phyloP scores from a whole-genome alignment of 2,329 filamentous ascomycete genomes.

The Ramichloridium luteum region DNA sequence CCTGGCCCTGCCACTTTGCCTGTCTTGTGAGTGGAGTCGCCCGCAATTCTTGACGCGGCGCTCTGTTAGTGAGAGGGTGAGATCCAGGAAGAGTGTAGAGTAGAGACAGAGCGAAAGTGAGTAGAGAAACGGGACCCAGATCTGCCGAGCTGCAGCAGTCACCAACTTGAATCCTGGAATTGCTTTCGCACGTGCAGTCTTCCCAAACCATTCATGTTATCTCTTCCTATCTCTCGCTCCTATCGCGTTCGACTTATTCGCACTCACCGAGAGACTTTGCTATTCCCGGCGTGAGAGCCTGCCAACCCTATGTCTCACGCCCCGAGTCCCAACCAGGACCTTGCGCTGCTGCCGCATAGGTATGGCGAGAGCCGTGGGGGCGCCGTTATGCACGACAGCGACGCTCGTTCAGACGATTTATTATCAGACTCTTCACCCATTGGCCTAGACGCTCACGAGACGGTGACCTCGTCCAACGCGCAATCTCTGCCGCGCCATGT shows the following conservation, averaged over 20 bases:
- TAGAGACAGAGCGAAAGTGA: too few relatives aligned
- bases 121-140: too few relatives aligned
- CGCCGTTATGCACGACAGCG: slow-evolving; percentile 6
- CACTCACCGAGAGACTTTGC: not conserved
- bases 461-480: slow-evolving; percentile 7
- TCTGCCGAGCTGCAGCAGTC: too few relatives aligned
- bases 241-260: not conserved
- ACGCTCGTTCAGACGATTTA: slow-evolving; percentile 16
- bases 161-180: too few relatives aligned
- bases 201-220: not conserved
- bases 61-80: too few relatives aligned
- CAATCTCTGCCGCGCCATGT: slow-evolving; percentile 25
- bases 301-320: slow-evolving; percentile 11
- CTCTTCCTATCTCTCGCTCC: not conserved
- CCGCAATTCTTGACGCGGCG: too few relatives aligned
- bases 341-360: not conserved
- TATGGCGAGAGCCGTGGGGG: not conserved
- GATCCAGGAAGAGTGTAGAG: too few relatives aligned
- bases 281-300: not conserved
- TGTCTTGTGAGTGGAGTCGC: too few relatives aligned
- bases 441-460: slow-evolving; percentile 11
- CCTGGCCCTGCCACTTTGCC: too few relatives aligned
- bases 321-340: slow-evolving; percentile 4
- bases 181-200: not conserved
- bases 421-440: slow-evolving; percentile 11